Percentiles rank a stretch among this genome's conserved stretches.
Conservation (phyloP, 1,284 basidiomycete genomes). For the Thecaphora thlaspeos region DNA sequence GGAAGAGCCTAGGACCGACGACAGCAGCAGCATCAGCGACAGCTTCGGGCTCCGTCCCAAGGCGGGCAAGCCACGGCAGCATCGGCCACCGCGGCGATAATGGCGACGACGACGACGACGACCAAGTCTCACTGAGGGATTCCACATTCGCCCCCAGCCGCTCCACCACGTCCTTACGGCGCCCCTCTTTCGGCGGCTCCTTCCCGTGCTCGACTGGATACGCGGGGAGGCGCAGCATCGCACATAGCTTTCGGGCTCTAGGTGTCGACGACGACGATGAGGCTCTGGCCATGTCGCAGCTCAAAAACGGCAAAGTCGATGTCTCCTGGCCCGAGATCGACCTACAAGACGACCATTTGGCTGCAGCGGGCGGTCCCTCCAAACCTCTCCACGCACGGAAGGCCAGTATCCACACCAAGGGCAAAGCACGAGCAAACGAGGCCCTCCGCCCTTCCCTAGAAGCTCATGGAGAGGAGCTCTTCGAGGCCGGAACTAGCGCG, state of each 20-base stretch:
- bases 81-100: too few species aligned
- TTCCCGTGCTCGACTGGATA: slow-evolving; percentile 17
- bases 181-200: neutral
- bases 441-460: too few species aligned
- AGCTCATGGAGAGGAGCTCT: too few species aligned
- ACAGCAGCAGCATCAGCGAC: neutral
- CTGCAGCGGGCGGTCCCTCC: too few species aligned
- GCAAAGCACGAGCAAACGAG: neutral
- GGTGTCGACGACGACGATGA: slow-evolving; percentile 17
- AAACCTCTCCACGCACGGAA: too few species aligned
- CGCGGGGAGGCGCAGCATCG: slow-evolving; percentile 20
- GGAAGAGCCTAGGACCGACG: neutral
- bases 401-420: neutral
- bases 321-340: slow-evolving; percentile 11
- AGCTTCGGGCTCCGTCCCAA: too few species aligned
- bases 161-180: neutral
- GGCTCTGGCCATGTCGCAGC: slow-evolving; percentile 12
- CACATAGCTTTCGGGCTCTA: slow-evolving; percentile 23
- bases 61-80: too few species aligned
- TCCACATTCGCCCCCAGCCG: too few species aligned
- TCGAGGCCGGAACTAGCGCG: too few species aligned
- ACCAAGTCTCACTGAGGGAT: neutral
- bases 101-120: neutral
- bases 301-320: slow-evolving; percentile 29
- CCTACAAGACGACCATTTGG: neutral